Evolutionary conservation across 495 filamentous ascomycete species (phyloP), one percentile per base, ranked within the genome.

Genomic region (Thermothielavioides terrestris): DNA sequence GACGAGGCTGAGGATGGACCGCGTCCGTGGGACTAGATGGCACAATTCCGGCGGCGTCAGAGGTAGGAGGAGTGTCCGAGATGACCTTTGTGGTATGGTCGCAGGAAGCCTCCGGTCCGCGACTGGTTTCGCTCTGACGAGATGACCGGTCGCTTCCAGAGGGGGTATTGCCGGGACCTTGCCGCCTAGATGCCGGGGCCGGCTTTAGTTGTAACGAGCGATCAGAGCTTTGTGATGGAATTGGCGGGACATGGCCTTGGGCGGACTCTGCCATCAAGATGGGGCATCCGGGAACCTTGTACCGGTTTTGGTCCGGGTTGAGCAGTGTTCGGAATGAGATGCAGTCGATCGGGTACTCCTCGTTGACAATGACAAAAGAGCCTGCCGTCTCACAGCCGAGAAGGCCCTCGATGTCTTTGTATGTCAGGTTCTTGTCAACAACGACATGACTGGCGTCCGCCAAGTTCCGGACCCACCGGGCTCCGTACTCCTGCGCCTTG

Each of bases 331-430:
- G 65, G 49, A 76, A 84, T 25, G 71, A 68, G 28, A 92, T 79
- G 46, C 89, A 96, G 12, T 96, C 88, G 0, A 87, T 65, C 4
- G 86, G 80, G 58, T 89, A 98, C 2, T 70, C 66, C 43, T 92
- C 87, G 50, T 89, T 85, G 14, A 95, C 89, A 17, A 69, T 52
- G 26, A 56, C 36, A 18, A 58, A 49, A 56, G 68, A 60, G 49
- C 80, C 74, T 3, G 78, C 72, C 28, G 82, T 55, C 6, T 71
- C 60, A 6, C 75, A 42, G 22, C 78, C 77, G 7, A 94, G 65
- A 45, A 77, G 70, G 28, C 64, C 70, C 17, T 85, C 54, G n/a
- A 95, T 69, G 50, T 92, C 78, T 6, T 72, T 63, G 55, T 80
- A 90, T 3, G 64, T 71, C 40, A 92, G 61, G 1, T 64, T 65